These are phyloP conservation scores for Candida silvicultrix DNA, from an alignment of 805 yeast species.

Conservation along the genomic window DNA sequence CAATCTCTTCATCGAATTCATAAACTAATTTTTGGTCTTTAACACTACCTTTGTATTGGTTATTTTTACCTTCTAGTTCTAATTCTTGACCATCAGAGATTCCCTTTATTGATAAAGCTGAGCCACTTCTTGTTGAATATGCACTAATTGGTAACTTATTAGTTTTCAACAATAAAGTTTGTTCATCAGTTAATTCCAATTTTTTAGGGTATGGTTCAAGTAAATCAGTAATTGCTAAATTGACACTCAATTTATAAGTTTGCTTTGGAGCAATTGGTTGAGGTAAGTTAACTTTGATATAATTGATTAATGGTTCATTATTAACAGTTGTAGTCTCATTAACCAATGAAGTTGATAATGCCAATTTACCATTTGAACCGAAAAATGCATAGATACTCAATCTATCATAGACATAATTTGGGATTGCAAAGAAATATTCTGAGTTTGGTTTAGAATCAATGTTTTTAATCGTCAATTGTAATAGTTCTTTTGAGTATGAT, in stretches of 20 bases:
- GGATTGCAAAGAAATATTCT: slow-evolving; percentile 55
- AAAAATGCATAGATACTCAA: slow-evolving; percentile 41
- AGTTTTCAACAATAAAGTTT: slow-evolving; percentile 49
- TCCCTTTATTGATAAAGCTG: slow-evolving; percentile 39
- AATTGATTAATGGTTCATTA: slow-evolving; percentile 24
- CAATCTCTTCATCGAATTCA: slow-evolving; percentile 45
- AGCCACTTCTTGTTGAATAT: slow-evolving; percentile 44
- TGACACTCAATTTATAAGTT: slow-evolving; percentile 39
- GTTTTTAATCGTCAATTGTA: slow-evolving; percentile 53
- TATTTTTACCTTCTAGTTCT: slow-evolving; percentile 22
- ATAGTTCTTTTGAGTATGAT: slow-evolving; percentile 59
- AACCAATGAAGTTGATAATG: slow-evolving; percentile 23
- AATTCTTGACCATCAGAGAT: slow-evolving; percentile 40
- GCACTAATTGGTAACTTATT: slow-evolving; percentile 53
- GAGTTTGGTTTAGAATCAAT: slow-evolving; percentile 44
- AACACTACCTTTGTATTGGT: slow-evolving; percentile 30
- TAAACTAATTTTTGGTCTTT: slow-evolving; percentile 38
- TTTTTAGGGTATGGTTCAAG: slow-evolving; percentile 59
- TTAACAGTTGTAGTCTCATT: slow-evolving; percentile 18
- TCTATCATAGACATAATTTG: slow-evolving; percentile 35
- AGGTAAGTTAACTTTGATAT: slow-evolving; percentile 49
- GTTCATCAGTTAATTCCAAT: slow-evolving; percentile 53
- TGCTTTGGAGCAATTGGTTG: slow-evolving; percentile 63
- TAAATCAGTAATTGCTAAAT: slow-evolving; percentile 40
- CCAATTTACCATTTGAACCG: slow-evolving; percentile 19